Evolutionary conservation across 345 rosid genomes (phyloP), one percentile per base, ranked within the genome.

Genomic region (Alliaria petiolata): DNA sequence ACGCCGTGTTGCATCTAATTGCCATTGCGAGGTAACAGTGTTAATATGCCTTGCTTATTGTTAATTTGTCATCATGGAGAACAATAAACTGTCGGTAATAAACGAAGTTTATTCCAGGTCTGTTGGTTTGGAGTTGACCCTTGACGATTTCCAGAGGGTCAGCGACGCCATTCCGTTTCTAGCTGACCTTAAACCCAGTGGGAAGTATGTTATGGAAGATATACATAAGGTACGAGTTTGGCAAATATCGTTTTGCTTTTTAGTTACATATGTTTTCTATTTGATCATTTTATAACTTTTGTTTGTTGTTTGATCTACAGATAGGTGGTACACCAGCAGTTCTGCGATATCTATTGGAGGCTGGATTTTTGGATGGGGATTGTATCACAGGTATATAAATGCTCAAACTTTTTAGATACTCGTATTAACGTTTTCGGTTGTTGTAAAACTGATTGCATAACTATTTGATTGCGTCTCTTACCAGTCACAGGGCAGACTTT

Each of bases 181-280:
- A 66, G 97, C 96, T 7, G 98, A 95, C 83, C 88, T 95, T 52
- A 91, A 89, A 82, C 99, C 99, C 35, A 95, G 99, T 75, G 99
- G 99, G 8, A 95, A 88, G 76, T 91, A 89, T 78, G 99, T 95
- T 62, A 95, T 95, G 98, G 99, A 91, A 69, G 98, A 95, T 77
- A 58, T 95, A 57, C 98, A 95, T 71, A 91, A 91, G 98, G 99
- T 91, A 43, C 56, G 30, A 52, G 59, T 76, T 77, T 62, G 26
- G 7, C 28, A n/a, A 20, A 39, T 55, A 20, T 51, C 35, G 3
- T 28, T 74, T 42, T 12, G 43, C 20, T 45, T 13, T 39, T 20
- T 12, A 45, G 51, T 30, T 54, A 22, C 25, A 52, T 35, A 31
- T 44, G 53, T 36, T 13, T 54, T 55, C 9, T 6, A 6, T 38